A percentile compares a stretch with the other conserved stretches of the same genome.
Evolutionary conservation across 176 grass and related monocot species (phyloP).

Genomic region (Leersia perrieri): DNA sequence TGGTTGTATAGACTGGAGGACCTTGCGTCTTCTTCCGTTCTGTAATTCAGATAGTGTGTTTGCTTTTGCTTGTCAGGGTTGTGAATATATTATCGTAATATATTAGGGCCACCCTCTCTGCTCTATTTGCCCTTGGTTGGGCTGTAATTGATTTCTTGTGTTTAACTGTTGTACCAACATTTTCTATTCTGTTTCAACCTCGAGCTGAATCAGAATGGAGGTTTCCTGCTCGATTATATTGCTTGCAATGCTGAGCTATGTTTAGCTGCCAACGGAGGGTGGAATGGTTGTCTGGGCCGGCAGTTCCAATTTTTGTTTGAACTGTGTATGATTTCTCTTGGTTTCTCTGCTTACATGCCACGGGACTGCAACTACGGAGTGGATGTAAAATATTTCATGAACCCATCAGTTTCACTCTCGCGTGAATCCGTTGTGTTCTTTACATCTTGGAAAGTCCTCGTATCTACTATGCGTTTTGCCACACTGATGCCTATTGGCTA

Average conservation of each 20-base stretch:
- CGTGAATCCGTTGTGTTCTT: too few species aligned
- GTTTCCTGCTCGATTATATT: neutral
- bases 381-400: neutral
- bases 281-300: neutral
- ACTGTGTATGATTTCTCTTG: neutral
- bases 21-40: constrained; percentile 18
- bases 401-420: neutral
- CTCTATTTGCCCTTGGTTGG: constrained; percentile 1
- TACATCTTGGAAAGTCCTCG: neutral
- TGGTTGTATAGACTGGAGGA: constrained; percentile 68
- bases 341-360: neutral
- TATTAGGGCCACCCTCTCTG: neutral
- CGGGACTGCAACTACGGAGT: too few species aligned
- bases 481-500: neutral
- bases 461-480: neutral
- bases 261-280: neutral
- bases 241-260: neutral
- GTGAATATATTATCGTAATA: constrained; percentile 73
- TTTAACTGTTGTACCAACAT: neutral
- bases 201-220: constrained; percentile 16
- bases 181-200: neutral
- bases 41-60: constrained; percentile 51
- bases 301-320: neutral
- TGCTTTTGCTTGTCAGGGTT: constrained; percentile 40
- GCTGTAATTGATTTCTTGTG: neutral